Evolutionary conservation across 345 rosid species (phyloP), one percentile per base, ranked within the genome.

Genomic region (Toxicodendron radicans): DNA sequence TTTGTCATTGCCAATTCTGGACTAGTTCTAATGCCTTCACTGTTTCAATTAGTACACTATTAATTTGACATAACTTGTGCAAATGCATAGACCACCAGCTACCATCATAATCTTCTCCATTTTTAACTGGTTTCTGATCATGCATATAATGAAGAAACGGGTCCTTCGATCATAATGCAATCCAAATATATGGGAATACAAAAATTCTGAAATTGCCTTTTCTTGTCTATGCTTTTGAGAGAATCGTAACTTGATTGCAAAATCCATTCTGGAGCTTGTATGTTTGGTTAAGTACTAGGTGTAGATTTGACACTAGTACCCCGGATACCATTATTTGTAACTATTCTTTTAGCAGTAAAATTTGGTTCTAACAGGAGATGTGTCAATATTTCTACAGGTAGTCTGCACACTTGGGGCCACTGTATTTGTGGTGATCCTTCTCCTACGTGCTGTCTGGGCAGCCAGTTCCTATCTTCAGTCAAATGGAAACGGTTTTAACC

Each of bases 331-430:
- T 53, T 30, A 38, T 52, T 6, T 48, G 43, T 16, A 16, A 54
- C 10, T 18, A 33, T 68, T 3, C 4, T 51, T 20, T 7, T 20
- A 63, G 49, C 30, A 27, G 17, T 65, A 21, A 41, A 27, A 58
- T 2, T 23, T 24, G 4, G 46, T 11, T 5, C 20, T 16, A 17
- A 27, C 30, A 27, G 30, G 30, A 27, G 30, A 2, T 27, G 30
- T 27, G 30, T 2, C 16, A 32, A 21, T 8, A 45, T 35, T 9
- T 65, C 76, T 74, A 35, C 82, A 91, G 94, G 95, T 91, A 57
- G 85, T 85, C 35, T 91, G 97, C 92, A 85, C 84, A 51, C 80
- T 90, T 7, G 94, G 95, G 51, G 88, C 91, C 78, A 85, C 89
- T 0, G 92, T 91, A 17, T 93, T 88, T 72, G 82, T 77, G 14